phyloP scores from a whole-genome alignment of 305 asterid species.

The Vinca major region DNA sequence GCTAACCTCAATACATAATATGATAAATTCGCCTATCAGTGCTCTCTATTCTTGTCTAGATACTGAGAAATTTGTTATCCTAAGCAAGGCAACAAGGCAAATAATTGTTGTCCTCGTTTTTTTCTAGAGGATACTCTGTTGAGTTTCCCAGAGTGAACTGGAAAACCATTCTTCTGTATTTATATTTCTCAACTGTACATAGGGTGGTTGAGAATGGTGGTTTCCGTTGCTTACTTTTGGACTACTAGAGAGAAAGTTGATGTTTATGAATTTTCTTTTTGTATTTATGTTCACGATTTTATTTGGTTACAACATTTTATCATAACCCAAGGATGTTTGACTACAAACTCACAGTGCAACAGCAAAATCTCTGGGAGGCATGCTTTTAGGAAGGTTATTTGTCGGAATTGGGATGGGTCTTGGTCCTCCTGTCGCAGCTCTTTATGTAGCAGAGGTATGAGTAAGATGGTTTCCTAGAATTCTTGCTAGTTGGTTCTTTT shows the following conservation, averaged over 20 bases:
- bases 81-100: background rate
- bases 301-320: background rate
- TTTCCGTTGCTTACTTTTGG: background rate
- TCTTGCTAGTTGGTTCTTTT: conserved; percentile 4
- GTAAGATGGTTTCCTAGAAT: conserved; percentile 5
- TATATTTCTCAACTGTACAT: background rate
- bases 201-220: background rate
- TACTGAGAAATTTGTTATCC: background rate
- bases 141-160: background rate
- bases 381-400: conserved; percentile 87
- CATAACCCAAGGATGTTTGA: conserved; percentile 2
- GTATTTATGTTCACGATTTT: background rate
- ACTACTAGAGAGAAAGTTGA: background rate
- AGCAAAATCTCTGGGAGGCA: conserved; percentile 59
- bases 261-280: background rate
- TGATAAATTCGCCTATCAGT: background rate
- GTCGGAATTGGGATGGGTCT: conserved; percentile 95
- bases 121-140: background rate
- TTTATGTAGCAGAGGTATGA: conserved; percentile 82
- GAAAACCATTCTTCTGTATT: background rate
- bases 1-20: background rate
- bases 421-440: conserved; percentile 93
- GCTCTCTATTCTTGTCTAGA: background rate
- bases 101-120: background rate
- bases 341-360: conserved; percentile 51